A percentile compares a stretch with the other conserved stretches of the same genome.
Evolutionary conservation across 1,284 basidiomycete genomes (phyloP).

Genomic region (Pseudozyma sp.): DNA sequence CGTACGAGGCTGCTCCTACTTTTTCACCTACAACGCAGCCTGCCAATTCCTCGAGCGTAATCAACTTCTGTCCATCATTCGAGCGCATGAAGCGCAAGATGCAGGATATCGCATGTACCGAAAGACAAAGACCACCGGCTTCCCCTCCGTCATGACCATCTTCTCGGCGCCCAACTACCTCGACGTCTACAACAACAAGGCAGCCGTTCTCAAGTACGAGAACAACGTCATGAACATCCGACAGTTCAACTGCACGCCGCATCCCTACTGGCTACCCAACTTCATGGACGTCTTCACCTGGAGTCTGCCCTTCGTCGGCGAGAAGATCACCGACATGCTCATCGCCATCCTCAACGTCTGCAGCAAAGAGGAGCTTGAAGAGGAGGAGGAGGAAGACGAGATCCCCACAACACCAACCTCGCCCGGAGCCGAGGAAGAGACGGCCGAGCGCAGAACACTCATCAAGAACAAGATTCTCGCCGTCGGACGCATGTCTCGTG

Average conservation of each 20-base stretch:
- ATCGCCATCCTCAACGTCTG: slow-evolving; percentile 93
- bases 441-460: slow-evolving; percentile 79
- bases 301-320: slow-evolving; percentile 97
- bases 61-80: slow-evolving; percentile 91
- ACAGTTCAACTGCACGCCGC: slow-evolving; percentile 94
- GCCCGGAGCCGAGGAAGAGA: slow-evolving; percentile 71
- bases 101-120: slow-evolving; percentile 93
- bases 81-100: slow-evolving; percentile 94
- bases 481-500: slow-evolving; percentile 93
- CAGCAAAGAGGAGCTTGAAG: slow-evolving; percentile 92
- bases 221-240: slow-evolving; percentile 94
- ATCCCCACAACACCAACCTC: slow-evolving; percentile 46
- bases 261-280: slow-evolving; percentile 96
- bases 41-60: slow-evolving; percentile 94
- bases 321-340: slow-evolving; percentile 97
- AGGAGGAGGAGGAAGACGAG: slow-evolving; percentile 78
- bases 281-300: slow-evolving; percentile 99
- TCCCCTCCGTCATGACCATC: slow-evolving; percentile 94
- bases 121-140: slow-evolving; percentile 90
- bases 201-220: slow-evolving; percentile 94
- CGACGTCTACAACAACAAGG: slow-evolving; percentile 96
- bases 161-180: slow-evolving; percentile 94
- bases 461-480: slow-evolving; percentile 99
- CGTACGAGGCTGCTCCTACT: slow-evolving; percentile 93
- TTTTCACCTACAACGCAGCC: slow-evolving; percentile 92